Percentiles rank a stretch among this genome's conserved stretches.
Evolutionary conservation across 176 grass and related monocot genomes (phyloP).

Genomic region (Carex myosuroides): DNA sequence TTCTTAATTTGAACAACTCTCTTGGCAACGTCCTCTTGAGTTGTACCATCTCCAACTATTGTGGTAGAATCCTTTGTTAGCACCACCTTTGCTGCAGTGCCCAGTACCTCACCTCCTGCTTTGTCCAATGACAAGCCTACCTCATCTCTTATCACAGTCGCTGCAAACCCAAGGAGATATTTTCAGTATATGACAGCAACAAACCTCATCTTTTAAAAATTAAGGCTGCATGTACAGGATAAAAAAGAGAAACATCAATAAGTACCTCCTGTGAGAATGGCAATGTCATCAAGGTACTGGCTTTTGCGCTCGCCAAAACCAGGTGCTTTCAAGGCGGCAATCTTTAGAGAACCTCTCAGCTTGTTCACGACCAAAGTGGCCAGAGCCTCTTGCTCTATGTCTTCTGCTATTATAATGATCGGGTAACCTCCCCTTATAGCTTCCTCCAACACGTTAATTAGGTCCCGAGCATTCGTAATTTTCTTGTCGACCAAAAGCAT

Average conservation of each 20-base stretch:
- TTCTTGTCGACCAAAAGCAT: constrained; percentile 93
- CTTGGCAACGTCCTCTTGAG: constrained; percentile 86
- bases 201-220: not conserved
- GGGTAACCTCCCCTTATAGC: constrained; percentile 79
- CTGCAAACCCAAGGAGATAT: constrained; percentile 32
- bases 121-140: constrained; percentile 88
- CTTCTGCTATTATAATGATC: constrained; percentile 81
- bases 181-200: not conserved
- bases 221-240: not conserved
- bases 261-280: constrained; percentile 84
- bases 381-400: constrained; percentile 97
- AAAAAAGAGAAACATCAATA: not conserved
- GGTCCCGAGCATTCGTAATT: constrained; percentile 81
- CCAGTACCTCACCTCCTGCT: constrained; percentile 72
- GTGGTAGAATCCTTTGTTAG: constrained; percentile 88
- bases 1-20: constrained; percentile 89
- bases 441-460: constrained; percentile 91
- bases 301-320: constrained; percentile 90
- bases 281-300: constrained; percentile 95
- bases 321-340: constrained; percentile 91
- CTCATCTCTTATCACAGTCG: constrained; percentile 91
- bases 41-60: constrained; percentile 90
- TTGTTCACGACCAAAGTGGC: constrained; percentile 95
- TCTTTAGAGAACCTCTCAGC: constrained; percentile 86
- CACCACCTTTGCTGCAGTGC: constrained; percentile 75